Evolutionary conservation across 2,329 filamentous ascomycete genomes (phyloP).

Genomic region (Botrytis fragariae): DNA sequence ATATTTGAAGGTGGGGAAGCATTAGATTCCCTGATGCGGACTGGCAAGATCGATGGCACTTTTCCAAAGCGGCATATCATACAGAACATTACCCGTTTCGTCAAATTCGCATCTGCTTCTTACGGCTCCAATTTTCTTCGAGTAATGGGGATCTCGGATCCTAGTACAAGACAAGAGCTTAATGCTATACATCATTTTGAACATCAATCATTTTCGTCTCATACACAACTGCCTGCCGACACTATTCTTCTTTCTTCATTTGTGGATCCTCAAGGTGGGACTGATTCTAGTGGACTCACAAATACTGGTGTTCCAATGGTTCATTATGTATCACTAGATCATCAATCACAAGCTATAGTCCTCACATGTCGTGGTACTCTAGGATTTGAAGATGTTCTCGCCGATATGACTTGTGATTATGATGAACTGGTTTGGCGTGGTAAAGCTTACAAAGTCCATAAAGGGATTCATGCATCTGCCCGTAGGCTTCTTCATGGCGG

Average conservation of each 20-base stretch:
- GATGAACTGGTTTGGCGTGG: constrained; percentile 50
- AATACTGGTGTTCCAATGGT: constrained; percentile 54
- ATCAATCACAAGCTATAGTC: constrained; percentile 55
- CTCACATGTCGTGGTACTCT: constrained; percentile 55
- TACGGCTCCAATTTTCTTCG: constrained; percentile 64
- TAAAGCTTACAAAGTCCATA: constrained; percentile 53
- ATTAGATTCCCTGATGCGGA: constrained; percentile 38
- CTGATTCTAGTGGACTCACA: constrained; percentile 49
- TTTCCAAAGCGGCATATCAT: constrained; percentile 60
- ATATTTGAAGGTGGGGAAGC: constrained; percentile 33
- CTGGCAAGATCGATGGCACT: constrained; percentile 55
- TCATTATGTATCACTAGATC: constrained; percentile 56
- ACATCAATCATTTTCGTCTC: constrained; percentile 61
- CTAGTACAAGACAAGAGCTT: constrained; percentile 41
- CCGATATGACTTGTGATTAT: constrained; percentile 57
- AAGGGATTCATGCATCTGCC: constrained; percentile 56
- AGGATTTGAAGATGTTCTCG: constrained; percentile 56
- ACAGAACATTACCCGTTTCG: constrained; percentile 61
- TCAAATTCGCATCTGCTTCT: constrained; percentile 64
- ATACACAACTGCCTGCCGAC: constrained; percentile 56
- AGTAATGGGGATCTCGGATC: constrained; percentile 59
- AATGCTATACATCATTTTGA: constrained; percentile 50
- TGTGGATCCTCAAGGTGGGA: constrained; percentile 53
- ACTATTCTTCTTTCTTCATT: constrained; percentile 58
- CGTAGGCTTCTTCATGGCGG: constrained; percentile 49